Conservation (phyloP, 345 rosid genomes). For the Melastoma malabathricum region DNA sequence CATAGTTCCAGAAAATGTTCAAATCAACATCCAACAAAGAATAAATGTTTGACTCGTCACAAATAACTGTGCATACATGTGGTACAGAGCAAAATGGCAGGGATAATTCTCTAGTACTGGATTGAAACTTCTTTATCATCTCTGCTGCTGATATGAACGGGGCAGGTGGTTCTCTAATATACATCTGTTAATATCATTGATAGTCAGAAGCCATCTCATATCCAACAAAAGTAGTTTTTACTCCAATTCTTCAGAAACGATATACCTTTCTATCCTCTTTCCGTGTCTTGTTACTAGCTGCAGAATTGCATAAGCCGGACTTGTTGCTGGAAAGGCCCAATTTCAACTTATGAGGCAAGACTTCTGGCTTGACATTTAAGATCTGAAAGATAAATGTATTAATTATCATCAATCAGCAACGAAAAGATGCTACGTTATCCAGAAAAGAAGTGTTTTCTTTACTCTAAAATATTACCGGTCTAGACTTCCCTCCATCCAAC, state of each 20-base stretch:
- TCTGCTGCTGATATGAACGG: conserved; percentile 74
- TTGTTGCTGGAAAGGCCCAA: conserved; percentile 38
- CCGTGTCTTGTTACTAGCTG: conserved; percentile 21
- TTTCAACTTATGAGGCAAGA: conserved; percentile 73
- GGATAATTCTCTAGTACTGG: conserved; percentile 69
- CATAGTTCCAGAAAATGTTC: neutral
- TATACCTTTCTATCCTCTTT: conserved; percentile 76
- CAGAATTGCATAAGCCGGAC: conserved; percentile 29
- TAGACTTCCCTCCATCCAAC: conserved; percentile 80
- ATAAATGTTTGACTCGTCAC: neutral
- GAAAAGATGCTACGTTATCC: neutral
- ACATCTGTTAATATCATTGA: conserved; percentile 23
- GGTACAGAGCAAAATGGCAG: conserved; percentile 28
- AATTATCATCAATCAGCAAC: neutral
- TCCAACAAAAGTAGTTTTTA: neutral
- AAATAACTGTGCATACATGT: conserved; percentile 21
- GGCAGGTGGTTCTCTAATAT: conserved; percentile 35
- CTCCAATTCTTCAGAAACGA: conserved; percentile 4
- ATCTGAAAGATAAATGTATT: conserved; percentile 33
- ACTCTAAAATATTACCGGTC: conserved; percentile 41
- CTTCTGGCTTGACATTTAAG: conserved; percentile 56
- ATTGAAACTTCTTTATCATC: conserved; percentile 75
- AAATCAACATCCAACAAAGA: neutral
- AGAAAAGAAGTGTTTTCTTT: neutral
- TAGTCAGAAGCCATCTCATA: neutral